Evolutionary conservation across 108 stramenopile species (phyloP), one percentile per base, ranked within the genome.

Genomic region (Cyclotella sp.): DNA sequence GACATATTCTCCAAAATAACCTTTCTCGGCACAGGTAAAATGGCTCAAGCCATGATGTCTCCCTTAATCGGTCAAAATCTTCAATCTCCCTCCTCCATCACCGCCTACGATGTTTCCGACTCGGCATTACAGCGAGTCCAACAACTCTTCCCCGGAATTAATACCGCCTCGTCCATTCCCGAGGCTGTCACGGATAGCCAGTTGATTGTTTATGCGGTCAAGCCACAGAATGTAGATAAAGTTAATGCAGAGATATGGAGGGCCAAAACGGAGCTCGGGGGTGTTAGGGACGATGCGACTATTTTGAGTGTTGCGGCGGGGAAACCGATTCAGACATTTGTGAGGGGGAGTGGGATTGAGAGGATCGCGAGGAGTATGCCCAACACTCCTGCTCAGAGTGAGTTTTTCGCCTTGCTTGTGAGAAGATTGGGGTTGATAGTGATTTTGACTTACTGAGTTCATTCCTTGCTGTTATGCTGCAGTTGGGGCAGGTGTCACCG

Each of bases 21-120:
- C 67, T 93, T 96, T 67, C 84, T 97, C 49, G 97, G 97, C 29
- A 89, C 94, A n/a, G 97, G 97, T 16, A 95, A 92, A 72, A 98
- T 98, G 97, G 91, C 92, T 29, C 94, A 96, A 67, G 94, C 97
- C 49, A 88, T 98, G 84, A 78, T 98, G 39, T 73, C 83, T 49
- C 94, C 93, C 27, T 76, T 97, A 41, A 86, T 94, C 24, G 58
- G 59, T 46, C 74, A 72, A n/a, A 87, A 90, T 14, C 78, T 88
- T 21, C 90, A 91, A 70, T 79, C 87, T 1, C 88, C 85, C 12
- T 74, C 86, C 19, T 73, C 87, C 27, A 81, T 93, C 27, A 70
- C 87, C 16, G 79, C 89, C 8, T 93, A 78, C 61, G 94, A 93
- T 68, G 94, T 93, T 13, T 87, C 85, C 13, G 75, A 70, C 0